Conservation (phyloP, 352 stramenopile genomes). For the Globisporangium cylindrosporum region DNA sequence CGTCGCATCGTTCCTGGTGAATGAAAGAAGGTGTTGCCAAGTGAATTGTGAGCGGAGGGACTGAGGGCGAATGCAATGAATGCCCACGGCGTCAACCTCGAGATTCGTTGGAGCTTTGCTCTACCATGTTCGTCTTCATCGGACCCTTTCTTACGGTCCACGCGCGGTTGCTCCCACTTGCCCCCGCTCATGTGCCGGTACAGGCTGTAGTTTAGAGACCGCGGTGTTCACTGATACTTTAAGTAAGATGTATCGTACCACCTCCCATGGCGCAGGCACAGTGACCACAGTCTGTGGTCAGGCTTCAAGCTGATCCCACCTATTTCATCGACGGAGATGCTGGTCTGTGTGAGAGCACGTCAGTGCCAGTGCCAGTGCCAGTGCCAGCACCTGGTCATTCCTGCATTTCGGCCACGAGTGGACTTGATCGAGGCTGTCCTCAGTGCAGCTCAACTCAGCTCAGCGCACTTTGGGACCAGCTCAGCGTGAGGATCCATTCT, state of each 20-base stretch:
- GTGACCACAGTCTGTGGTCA: background rate
- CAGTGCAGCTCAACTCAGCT: background rate
- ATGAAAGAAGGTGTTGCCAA: background rate
- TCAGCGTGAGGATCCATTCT: background rate
- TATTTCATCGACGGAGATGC: background rate
- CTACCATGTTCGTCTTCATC: background rate
- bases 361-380: background rate
- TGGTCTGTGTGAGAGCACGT: background rate
- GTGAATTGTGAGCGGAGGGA: background rate
- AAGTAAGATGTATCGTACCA: background rate
- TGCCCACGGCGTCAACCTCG: background rate
- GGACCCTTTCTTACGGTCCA: background rate
- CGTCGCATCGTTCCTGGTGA: background rate
- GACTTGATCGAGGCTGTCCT: background rate
- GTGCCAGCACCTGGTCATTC: background rate
- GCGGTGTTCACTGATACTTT: background rate
- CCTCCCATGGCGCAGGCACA: background rate
- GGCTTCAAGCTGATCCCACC: slow-evolving; percentile 1
- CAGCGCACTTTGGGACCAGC: background rate
- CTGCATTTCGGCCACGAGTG: background rate
- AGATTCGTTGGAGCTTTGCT: background rate
- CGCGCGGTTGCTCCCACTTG: background rate
- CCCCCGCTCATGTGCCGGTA: background rate
- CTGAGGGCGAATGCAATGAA: background rate
- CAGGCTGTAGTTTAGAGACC: background rate